Conservation (phyloP, 2,329 filamentous ascomycete genomes). For the Ascochyta lentis region DNA sequence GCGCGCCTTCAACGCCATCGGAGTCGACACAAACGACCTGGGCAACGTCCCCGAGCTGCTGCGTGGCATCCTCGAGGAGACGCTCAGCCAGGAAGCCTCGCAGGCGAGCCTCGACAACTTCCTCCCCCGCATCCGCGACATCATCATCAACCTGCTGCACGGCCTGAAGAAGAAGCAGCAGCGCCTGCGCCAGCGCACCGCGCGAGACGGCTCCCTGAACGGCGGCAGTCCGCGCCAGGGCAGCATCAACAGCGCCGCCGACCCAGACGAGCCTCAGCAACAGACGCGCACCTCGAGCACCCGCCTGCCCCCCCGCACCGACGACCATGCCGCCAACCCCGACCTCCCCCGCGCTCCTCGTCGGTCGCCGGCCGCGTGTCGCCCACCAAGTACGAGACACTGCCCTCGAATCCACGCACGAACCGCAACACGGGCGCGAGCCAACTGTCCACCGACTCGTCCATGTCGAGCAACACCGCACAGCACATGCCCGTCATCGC, state of each 20-base stretch:
- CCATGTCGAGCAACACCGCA: constrained; percentile 75
- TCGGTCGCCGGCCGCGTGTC: constrained; percentile 55
- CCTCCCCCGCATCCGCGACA: constrained; percentile 91
- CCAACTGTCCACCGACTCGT: constrained; percentile 57
- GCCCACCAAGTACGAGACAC: constrained; percentile 51
- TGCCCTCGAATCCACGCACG: constrained; percentile 42
- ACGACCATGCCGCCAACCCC: constrained; percentile 49
- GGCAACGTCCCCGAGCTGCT: constrained; percentile 94
- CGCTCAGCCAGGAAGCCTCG: constrained; percentile 94
- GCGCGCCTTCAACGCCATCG: constrained; percentile 94
- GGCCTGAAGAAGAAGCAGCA: constrained; percentile 97
- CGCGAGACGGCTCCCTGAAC: constrained; percentile 55
- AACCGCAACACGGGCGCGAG: constrained; percentile 44
- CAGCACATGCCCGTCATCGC: constrained; percentile 78
- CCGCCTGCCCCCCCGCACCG: constrained; percentile 50
- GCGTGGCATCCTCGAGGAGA: constrained; percentile 90
- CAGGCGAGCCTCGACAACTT: constrained; percentile 93
- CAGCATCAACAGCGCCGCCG: constrained; percentile 42
- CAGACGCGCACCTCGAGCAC: constrained; percentile 52
- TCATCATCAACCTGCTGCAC: constrained; percentile 96
- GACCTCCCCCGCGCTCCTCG: constrained; percentile 57
- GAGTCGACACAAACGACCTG: constrained; percentile 91
- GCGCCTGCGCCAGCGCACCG: constrained; percentile 69
- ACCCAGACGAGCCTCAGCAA: constrained; percentile 49
- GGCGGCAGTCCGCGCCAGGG: constrained; percentile 49